Evolutionary conservation across 208 protist species (phyloP), one percentile per base, ranked within the genome.

Genomic region (Leishmania tarentolae): DNA sequence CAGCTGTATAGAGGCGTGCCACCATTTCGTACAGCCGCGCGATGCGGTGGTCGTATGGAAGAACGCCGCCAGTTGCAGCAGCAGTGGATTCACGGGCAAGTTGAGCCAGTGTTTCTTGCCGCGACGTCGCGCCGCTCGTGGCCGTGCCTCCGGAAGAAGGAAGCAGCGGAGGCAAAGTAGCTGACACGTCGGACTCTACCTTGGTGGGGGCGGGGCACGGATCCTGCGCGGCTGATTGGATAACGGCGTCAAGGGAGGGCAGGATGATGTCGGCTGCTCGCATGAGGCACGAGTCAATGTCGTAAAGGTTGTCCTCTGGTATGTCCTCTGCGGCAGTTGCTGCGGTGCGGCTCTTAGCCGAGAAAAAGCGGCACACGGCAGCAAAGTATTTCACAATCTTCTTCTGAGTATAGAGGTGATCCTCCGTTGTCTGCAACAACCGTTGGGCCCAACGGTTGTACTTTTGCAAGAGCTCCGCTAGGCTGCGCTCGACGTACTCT

Each of bases 331-430:
- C 31, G 8, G 21, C 50, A 66, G 40, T 40, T 42, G 70, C 59
- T 31, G 65, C 68, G 21, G 68, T 61, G 61, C 19, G 65, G 69
- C 57, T 47, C 47, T 76, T 76, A 76, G 81, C 65, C 3, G 83
- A 76, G 2, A 97, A 94, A 85, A 93, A 95, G 59, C 90, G 85
- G 7, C 89, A 87, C 37, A 97, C 86, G 3, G 90, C 90, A 17
- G 87, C 89, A 78, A 97, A 92, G 87, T 97, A 97, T 80, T 94
- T 95, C 21, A 88, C 83, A 82, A 96, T 86, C 80, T 94, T 94
- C 61, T 90, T 85, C 73, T 97, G 92, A 44, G 91, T 91, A 76
- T 93, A 88, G 31, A 97, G 86, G 79, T 96, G 94, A 80, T 97
- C 93, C 82, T 95, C 91, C 0, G 87, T 91, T 31, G 91, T 90